phyloP scores from a whole-genome alignment of 306 rosid species.

The Acmispon strigosus region DNA sequence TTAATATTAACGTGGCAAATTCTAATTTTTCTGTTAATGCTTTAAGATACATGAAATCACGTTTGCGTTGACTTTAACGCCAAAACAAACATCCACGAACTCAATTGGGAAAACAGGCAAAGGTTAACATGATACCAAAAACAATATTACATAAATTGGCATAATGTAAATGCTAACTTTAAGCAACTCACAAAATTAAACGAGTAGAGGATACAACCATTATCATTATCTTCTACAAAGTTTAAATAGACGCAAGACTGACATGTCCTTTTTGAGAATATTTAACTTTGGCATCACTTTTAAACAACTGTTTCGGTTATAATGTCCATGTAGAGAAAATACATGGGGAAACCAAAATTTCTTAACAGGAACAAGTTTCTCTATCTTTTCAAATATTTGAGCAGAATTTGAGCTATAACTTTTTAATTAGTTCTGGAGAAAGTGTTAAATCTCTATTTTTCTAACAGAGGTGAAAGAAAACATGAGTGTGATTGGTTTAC shows the following conservation, averaged over 20 bases:
- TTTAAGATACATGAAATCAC: too few relatives aligned
- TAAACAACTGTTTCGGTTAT: background rate
- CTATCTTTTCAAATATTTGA: background rate
- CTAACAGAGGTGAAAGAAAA: constrained; percentile 5
- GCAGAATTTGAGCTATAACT: background rate
- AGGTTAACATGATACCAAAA: too few relatives aligned
- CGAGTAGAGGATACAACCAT: background rate
- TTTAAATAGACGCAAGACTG: background rate
- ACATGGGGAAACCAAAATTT: background rate
- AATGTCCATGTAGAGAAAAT: background rate
- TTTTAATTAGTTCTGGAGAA: background rate
- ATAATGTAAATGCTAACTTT: background rate
- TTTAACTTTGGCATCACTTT: background rate
- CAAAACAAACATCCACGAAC: too few relatives aligned
- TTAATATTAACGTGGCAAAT: too few relatives aligned
- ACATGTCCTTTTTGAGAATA: background rate
- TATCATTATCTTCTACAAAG: background rate
- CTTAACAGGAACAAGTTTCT: background rate
- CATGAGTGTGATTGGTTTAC: constrained; percentile 5
- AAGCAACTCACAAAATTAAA: background rate
- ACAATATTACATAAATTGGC: background rate
- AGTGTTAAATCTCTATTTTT: background rate
- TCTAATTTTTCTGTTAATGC: too few relatives aligned
- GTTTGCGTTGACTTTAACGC: too few relatives aligned
- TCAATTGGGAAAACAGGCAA: too few relatives aligned